Base-by-base conservation (phyloP, 495 filamentous ascomycete species). In the Podospora comata region DNA sequence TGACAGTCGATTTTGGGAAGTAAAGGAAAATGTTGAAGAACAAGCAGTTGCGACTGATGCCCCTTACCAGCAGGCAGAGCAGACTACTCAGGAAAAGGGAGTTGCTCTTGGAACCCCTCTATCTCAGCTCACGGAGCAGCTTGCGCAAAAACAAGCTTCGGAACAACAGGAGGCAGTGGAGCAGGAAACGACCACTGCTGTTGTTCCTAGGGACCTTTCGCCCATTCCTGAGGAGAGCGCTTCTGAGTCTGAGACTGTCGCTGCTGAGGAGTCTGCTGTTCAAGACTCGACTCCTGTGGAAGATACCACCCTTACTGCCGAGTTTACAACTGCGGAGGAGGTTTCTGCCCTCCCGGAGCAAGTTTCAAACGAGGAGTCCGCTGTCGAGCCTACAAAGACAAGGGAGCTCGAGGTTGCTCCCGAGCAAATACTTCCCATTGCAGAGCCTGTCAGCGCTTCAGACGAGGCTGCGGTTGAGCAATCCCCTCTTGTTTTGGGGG, bases 171-270 rank as follows among this genome's bases (percentile, higher is more conserved):
- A 23, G 23, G 23, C 23, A 23, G 23, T 23, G 23, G 23, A 23
- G 23, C 23, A 23, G 23, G 23, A 23, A 23, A 23, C 23, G 23
- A 23, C 23, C 23, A 23, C 39, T 16, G 9, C 39, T 48, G 15
- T 11, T 32, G 30, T 48, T 11, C 39, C 39, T 48, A 11, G 9
- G 39, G 15, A 48, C 2, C 15, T 11, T 1, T 48, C 39, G 9
- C 39, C 39, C 39, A 48, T 48, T 13, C 56, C 13, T 58, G 66
- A 67, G 34, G 68, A 74, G 60, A 67, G 48, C 18, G 58, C 54
- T 54, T 54, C 64, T 30, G 64, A 69, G 7, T 4, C 54, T 26
- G 28, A 64, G 39, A 1, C 57, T 16, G 23, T 28, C 23, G 34
- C 27, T 18, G 27, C 44, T n/a, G 67, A 62, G 23, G 65, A 19